A percentile compares a stretch with the other conserved stretches of the same genome.
phyloP scores from a whole-genome alignment of 495 filamentous ascomycete genomes.

The Usnea hakonensis region DNA sequence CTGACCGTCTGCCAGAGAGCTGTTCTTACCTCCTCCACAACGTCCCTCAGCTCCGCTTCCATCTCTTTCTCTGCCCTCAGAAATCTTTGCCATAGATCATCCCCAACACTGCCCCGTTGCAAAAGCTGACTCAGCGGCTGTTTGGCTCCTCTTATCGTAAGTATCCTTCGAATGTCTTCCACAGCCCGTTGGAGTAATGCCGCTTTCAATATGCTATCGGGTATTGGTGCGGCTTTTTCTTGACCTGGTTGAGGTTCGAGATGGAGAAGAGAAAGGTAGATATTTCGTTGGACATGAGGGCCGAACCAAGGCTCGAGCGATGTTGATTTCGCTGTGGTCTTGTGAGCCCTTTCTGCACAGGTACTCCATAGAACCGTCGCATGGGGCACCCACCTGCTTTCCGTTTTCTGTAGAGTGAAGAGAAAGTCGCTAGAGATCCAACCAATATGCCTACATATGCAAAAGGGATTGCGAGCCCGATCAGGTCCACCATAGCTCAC shows the following conservation, averaged over 20 bases:
- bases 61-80: conserved; percentile 90
- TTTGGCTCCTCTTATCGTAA: conserved; percentile 78
- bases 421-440: conserved; percentile 85
- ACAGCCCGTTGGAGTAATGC: conserved; percentile 82
- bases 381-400: conserved; percentile 65
- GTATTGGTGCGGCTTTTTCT: conserved; percentile 65
- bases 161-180: conserved; percentile 85
- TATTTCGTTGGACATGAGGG: conserved; percentile 79
- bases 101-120: conserved; percentile 85
- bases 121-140: conserved; percentile 72
- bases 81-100: conserved; percentile 94
- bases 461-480: conserved; percentile 70
- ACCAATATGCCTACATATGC: conserved; percentile 81
- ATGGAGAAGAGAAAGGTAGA: conserved; percentile 89
- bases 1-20: not conserved
- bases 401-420: conserved; percentile 83
- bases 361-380: not conserved
- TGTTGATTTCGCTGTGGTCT: conserved; percentile 55
- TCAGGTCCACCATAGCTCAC: conserved; percentile 62
- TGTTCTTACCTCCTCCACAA: conserved; percentile 74
- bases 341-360: conserved; percentile 17
- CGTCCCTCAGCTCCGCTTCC: conserved; percentile 89
- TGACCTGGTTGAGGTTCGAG: conserved; percentile 60
- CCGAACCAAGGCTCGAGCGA: conserved; percentile 89
- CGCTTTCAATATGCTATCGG: conserved; percentile 79